Conservation (phyloP, 345 rosid genomes). For the Excoecaria cochinchinensis region DNA sequence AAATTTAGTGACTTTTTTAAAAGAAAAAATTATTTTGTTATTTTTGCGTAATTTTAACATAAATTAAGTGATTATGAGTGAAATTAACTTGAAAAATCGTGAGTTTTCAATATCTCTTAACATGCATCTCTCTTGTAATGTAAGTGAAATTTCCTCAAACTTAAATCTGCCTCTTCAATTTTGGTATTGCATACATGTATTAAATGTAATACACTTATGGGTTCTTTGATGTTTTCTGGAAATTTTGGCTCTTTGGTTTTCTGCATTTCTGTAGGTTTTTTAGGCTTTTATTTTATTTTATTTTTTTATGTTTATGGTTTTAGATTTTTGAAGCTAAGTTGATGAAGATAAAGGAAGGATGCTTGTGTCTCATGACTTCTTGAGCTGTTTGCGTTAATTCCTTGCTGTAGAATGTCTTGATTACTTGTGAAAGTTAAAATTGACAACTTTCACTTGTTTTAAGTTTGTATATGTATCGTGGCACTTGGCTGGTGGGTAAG, state of each 20-base stretch:
- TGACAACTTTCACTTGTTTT: background rate
- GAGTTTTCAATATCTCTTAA: no score
- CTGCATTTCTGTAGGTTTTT: background rate
- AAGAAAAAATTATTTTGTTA: no score
- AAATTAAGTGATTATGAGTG: no score
- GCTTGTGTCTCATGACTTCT: background rate
- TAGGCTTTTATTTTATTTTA: background rate
- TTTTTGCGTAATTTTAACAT: no score
- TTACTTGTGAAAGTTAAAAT: background rate
- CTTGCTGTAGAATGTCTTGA: constrained; percentile 5
- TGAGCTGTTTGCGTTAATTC: background rate
- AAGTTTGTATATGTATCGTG: background rate
- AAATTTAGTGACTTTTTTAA: no score
- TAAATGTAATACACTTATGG: no score
- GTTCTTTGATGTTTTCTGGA: background rate
- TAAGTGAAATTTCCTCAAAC: no score
- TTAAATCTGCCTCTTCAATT: no score
- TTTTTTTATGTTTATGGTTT: constrained; percentile 4
- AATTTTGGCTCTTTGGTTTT: background rate
- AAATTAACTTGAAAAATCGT: no score
- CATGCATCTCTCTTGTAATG: no score
- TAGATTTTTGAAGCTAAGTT: constrained; percentile 7
- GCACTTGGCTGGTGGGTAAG: background rate
- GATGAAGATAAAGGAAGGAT: background rate
- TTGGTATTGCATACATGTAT: no score